Base-by-base conservation (phyloP, 139 green algal species). In the Chlorella sp. region DNA sequence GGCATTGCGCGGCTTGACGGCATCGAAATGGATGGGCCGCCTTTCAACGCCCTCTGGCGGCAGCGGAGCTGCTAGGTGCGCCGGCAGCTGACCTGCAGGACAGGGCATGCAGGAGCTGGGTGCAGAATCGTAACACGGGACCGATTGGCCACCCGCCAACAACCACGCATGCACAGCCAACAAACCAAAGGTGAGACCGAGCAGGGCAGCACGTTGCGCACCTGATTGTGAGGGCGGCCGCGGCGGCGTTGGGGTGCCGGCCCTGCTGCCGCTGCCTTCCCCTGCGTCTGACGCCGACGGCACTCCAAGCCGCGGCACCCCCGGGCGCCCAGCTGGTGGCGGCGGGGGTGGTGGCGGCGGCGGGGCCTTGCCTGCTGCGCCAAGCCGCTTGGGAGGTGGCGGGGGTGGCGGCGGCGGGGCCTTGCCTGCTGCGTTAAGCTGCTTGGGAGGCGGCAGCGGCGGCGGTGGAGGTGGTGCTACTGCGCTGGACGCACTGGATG, bases 11-110 rank as follows among this genome's bases (percentile, higher is more conserved):
- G 81, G 26, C 1, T 48, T 32, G 28, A 85, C 81, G 30, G 64
- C 38, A 14, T 85, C 81, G 36, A 85, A 58, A 38, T 85, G 81
- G 68, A 85, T 83, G 58, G 77, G 58, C 40, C 77, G 77, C 30
- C 77, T 60, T 60, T 74, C 40, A 30, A 74, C n/a, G 48, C 77
- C 77, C 41, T 83, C 77, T 13, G 38, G 38, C 28, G 77, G 77
- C 0, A 60, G 58, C 26, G 77, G 77, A 0, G 77, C 60, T 0
- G 22, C 28, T 26, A 83, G 60, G 77, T 83, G 41, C 0, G 81
- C 68, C 5, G 81, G 68, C 51, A 76, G 48, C 48, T 62, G 14
- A 26, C 73, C 44, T 38, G 40, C 73, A 40, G 28, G 16, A 65
- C 6, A 6, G 14, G 32, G 69, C 69, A 19, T 26, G 36, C 69